Conservation (phyloP, 768 basidiomycete species). For the Boletus rubropictus region DNA sequence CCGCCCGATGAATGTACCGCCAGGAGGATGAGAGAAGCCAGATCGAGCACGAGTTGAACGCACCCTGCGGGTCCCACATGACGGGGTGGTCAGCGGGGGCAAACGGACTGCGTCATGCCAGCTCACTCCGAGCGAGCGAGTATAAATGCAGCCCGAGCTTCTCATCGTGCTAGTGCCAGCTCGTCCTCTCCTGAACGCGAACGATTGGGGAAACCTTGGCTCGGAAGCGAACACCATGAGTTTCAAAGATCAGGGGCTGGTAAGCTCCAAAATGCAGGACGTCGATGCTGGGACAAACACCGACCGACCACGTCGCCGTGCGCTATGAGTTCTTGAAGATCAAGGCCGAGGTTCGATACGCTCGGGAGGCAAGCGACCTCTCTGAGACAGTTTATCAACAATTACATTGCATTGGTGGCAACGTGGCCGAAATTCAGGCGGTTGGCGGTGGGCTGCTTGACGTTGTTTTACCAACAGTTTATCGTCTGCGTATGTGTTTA, state of each 20-base stretch:
- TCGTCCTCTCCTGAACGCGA: slow-evolving; percentile 8
- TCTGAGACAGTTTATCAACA: slow-evolving; percentile 15
- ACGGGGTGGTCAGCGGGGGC: no score
- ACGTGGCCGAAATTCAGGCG: slow-evolving; percentile 31
- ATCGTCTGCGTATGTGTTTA: slow-evolving; percentile 19
- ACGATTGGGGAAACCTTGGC: slow-evolving; percentile 5
- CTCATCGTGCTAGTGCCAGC: slow-evolving; percentile 9
- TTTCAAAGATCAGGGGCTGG: not conserved
- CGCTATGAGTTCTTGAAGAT: slow-evolving; percentile 38
- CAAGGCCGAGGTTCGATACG: slow-evolving; percentile 31
- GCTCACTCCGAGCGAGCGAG: not conserved
- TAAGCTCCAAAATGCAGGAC: slow-evolving; percentile 18
- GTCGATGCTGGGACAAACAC: slow-evolving; percentile 32
- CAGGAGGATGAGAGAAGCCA: not conserved
- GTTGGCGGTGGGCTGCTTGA: slow-evolving; percentile 26
- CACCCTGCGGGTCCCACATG: not conserved
- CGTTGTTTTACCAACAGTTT: slow-evolving; percentile 32
- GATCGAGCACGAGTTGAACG: not conserved
- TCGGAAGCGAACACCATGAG: slow-evolving; percentile 13
- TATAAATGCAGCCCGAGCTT: slow-evolving; percentile 16
- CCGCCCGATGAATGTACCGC: not conserved
- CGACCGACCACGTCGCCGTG: slow-evolving; percentile 27
- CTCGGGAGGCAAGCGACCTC: slow-evolving; percentile 18
- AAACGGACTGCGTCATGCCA: not conserved
- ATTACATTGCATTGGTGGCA: slow-evolving; percentile 23